phyloP scores from a whole-genome alignment of 2,329 filamentous ascomycete species.

The Diaporthe amygdali region DNA sequence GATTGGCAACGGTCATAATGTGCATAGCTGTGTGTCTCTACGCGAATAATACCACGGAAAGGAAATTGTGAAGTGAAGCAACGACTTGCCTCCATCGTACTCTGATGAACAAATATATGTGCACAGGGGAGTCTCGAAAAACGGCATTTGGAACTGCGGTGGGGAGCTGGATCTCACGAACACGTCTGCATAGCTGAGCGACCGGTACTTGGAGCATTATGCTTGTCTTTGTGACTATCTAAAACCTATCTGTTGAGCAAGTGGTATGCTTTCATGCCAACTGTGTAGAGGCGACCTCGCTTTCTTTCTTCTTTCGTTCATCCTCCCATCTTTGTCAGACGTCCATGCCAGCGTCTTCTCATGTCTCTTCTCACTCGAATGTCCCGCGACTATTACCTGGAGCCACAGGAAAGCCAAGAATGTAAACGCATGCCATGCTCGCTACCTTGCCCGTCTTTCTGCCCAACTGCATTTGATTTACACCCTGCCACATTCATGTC shows the following conservation, averaged over 20 bases:
- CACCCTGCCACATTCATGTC: neutral
- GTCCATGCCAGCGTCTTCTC: neutral
- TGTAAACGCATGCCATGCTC: neutral
- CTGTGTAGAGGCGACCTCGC: neutral
- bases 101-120: too few relatives aligned
- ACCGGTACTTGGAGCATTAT: neutral
- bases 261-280: constrained; percentile 35
- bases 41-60: constrained; percentile 9
- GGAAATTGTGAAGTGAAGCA: neutral
- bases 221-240: constrained; percentile 17
- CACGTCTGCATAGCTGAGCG: neutral
- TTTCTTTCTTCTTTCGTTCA: neutral
- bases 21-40: constrained; percentile 16
- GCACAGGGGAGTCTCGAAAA: too few relatives aligned
- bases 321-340: neutral
- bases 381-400: neutral
- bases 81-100: too few relatives aligned
- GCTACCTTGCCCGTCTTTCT: neutral
- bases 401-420: neutral
- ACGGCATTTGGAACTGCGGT: constrained; percentile 30
- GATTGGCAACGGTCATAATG: constrained; percentile 16
- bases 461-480: constrained; percentile 18
- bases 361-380: neutral
- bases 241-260: constrained; percentile 2
- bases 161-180: neutral